phyloP scores from a whole-genome alignment of 495 filamentous ascomycete species.

The Aspergillus egyptiacus region DNA sequence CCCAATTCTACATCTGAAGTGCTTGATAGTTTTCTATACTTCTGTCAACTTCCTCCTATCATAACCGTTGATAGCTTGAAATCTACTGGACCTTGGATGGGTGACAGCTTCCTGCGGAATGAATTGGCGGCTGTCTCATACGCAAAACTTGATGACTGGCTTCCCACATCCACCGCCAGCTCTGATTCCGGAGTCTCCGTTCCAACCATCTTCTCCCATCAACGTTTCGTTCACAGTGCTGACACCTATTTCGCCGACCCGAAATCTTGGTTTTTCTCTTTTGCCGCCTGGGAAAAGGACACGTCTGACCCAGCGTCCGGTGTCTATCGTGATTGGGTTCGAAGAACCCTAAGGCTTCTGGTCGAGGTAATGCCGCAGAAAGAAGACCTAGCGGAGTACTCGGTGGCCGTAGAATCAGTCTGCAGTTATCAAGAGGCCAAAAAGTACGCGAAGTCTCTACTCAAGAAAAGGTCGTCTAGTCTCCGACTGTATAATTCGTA shows the following conservation, averaged over 20 bases:
- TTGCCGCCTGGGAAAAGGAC: constrained; percentile 28
- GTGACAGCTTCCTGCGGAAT: constrained; percentile 44
- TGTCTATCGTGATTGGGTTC: constrained; percentile 43
- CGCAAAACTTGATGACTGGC: constrained; percentile 24
- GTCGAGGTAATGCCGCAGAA: constrained; percentile 33
- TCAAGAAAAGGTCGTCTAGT: constrained; percentile 62
- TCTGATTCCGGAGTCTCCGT: constrained; percentile 15
- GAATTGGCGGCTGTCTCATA: constrained; percentile 29
- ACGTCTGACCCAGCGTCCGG: constrained; percentile 12
- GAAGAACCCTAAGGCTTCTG: constrained; percentile 51
- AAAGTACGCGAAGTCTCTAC: constrained; percentile 64
- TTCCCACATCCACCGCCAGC: constrained; percentile 8
- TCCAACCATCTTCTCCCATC: constrained; percentile 23
- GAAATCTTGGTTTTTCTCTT: constrained; percentile 38
- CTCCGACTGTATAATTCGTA: constrained; percentile 72
- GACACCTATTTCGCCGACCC: constrained; percentile 38
- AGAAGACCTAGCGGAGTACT: constrained; percentile 61
- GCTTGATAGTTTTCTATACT: constrained; percentile 62
- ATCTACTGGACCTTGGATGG: constrained; percentile 31
- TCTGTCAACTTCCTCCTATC: constrained; percentile 59
- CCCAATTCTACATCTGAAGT: constrained; percentile 35
- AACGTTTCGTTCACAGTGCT: constrained; percentile 30
- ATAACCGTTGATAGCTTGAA: constrained; percentile 15
- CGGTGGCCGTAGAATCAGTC: constrained; percentile 61
- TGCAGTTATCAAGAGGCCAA: constrained; percentile 51